A percentile compares a stretch with the other conserved stretches of the same genome.
phyloP scores from a whole-genome alignment of 768 basidiomycete species.

The Pleurotus tuber-regium region DNA sequence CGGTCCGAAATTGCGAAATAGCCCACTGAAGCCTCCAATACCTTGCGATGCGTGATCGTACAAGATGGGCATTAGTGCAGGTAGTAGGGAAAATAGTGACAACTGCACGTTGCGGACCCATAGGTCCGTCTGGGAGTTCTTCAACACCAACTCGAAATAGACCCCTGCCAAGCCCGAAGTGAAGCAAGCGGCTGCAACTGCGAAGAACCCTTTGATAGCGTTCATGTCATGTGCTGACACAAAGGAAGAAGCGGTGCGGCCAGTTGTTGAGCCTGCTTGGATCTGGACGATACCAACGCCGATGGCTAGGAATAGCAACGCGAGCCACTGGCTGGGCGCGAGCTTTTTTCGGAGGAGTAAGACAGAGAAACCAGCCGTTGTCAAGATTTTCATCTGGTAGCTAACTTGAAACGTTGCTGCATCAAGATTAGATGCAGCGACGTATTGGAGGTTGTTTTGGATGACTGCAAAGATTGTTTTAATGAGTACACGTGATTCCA shows the following conservation, averaged over 20 bases:
- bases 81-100: slow-evolving; percentile 89
- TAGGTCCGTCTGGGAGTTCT: slow-evolving; percentile 83
- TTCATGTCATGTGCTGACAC: slow-evolving; percentile 73
- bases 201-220: slow-evolving; percentile 81
- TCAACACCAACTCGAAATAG: slow-evolving; percentile 98
- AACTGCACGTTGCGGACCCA: slow-evolving; percentile 98
- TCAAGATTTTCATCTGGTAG: slow-evolving; percentile 97
- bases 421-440: slow-evolving; percentile 90
- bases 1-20: slow-evolving; percentile 83
- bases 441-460: slow-evolving; percentile 95
- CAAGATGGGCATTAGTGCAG: slow-evolving; percentile 78
- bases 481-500: no score
- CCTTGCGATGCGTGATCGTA: slow-evolving; percentile 43
- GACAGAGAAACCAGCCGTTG: slow-evolving; percentile 88
- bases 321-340: slow-evolving; percentile 75
- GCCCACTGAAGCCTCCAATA: slow-evolving; percentile 38
- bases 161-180: slow-evolving; percentile 96
- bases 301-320: slow-evolving; percentile 79
- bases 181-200: slow-evolving; percentile 88
- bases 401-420: slow-evolving; percentile 97
- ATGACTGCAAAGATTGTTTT: no score
- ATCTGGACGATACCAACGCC: slow-evolving; percentile 91
- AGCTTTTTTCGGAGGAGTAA: slow-evolving; percentile 76
- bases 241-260: slow-evolving; percentile 22
- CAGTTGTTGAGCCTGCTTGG: slow-evolving; percentile 42